Percentiles rank a stretch among this genome's conserved stretches.
Evolutionary conservation across 2,329 filamentous ascomycete genomes (phyloP).

Genomic region (Hypoxylon sp.): DNA sequence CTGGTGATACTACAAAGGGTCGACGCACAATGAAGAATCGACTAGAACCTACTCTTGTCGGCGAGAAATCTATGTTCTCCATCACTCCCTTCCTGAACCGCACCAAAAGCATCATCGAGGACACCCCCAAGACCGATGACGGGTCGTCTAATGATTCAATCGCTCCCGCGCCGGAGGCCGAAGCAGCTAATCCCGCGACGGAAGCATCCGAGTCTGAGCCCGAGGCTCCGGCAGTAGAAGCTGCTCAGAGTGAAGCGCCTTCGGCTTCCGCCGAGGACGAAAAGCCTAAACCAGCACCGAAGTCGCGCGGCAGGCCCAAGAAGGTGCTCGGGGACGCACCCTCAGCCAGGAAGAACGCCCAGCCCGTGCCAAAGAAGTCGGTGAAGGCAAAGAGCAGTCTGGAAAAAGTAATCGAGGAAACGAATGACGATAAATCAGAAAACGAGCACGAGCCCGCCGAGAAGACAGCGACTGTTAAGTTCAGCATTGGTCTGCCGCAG

Average conservation of each 20-base stretch:
- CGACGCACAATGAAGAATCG: constrained; percentile 62
- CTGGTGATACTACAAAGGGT: constrained; percentile 48
- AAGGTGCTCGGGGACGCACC: constrained; percentile 57
- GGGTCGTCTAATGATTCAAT: constrained; percentile 41
- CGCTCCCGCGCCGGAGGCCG: constrained; percentile 28
- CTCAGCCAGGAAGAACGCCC: constrained; percentile 56
- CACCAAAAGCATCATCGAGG: constrained; percentile 65
- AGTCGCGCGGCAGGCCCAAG: constrained; percentile 57
- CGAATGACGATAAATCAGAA: constrained; percentile 47
- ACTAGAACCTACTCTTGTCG: constrained; percentile 67
- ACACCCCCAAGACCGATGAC: constrained; percentile 41
- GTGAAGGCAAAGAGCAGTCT: constrained; percentile 48
- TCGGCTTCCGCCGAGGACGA: constrained; percentile 37
- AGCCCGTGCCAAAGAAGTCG: constrained; percentile 42
- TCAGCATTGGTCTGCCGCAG: constrained; percentile 41
- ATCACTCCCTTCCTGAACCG: constrained; percentile 93
- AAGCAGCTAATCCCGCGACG: constrained; percentile 26
- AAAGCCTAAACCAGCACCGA: constrained; percentile 45
- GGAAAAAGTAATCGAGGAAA: constrained; percentile 45
- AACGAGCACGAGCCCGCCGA: constrained; percentile 42
- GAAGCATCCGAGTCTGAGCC: constrained; percentile 9
- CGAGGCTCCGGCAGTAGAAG: constrained; percentile 15
- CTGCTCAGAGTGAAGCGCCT: constrained; percentile 28
- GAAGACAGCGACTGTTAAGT: constrained; percentile 46
- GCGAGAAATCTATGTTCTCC: constrained; percentile 91